Evolutionary conservation across 208 protist species (phyloP), one percentile per base, ranked within the genome.

Genomic region (Leishmania lainsoni): DNA sequence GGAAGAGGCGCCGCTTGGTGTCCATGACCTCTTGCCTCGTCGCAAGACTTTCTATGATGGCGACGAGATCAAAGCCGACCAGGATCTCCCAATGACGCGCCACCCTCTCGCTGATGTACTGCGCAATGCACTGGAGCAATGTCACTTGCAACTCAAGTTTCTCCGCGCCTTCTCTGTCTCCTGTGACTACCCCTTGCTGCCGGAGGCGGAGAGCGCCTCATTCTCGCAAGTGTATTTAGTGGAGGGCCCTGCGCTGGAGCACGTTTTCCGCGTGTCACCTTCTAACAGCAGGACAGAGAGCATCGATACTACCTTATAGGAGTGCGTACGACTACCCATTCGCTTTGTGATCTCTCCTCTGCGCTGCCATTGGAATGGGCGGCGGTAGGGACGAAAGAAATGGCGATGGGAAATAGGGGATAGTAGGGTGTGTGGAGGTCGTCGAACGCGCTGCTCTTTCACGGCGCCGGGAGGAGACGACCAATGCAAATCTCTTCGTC

Each of bases 161-260:
- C 71, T 96, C 35, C 91, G 91, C 42, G 79, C 86, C 39, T 94
- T 96, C 83, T 88, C 91, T 6, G 87, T 92, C 26, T 92, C 91
- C 20, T 86, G 90, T 49, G 93, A 96, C 75, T 84, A 92, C 78
- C 93, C 93, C 1, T 76, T 92, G 20, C 84, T 94, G 35, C 91
- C 93, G 1, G 79, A 87, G 69, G 83, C 71, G n/a, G 87, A 92
- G 70, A 81, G 89, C 17, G 72, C 75, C 14, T 90, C 86, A 65
- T 96, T 94, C 69, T 92, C 93, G 56, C 87, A 92, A 10, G 65
- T 91, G 5, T 94, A 90, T 78, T 81, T 94, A 9, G 42, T 96
- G 5, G 88, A 96, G 73, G 84, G 85, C 8, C 87, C 89, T 29
- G 83, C 79, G 69, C 83, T 92, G 58, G 81, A 85, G 39, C 86